Evolutionary conservation across 768 basidiomycete genomes (phyloP).

Genomic region (Pleurotus salmoneostramineus): DNA sequence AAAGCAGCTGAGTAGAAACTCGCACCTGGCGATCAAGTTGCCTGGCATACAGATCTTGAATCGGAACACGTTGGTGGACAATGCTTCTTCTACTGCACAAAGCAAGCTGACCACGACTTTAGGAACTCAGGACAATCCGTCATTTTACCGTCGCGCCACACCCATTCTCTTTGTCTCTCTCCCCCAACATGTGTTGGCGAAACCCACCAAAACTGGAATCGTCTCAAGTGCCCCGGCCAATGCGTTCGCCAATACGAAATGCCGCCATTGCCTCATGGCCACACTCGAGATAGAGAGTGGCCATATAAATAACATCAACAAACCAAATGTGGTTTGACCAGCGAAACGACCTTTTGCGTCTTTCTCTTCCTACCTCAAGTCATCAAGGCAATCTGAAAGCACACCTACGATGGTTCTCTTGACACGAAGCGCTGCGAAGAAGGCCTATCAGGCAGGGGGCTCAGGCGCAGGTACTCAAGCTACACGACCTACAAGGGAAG

Average conservation of each 20-base stretch:
- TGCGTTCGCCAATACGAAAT: background rate
- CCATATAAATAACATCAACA: background rate
- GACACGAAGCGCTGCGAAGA: slow-evolving; percentile 9
- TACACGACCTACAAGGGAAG: background rate
- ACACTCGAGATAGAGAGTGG: background rate
- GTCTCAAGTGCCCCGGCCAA: background rate
- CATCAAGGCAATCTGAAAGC: background rate
- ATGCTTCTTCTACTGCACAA: too few relatives aligned
- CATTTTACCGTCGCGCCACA: background rate
- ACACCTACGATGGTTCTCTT: background rate
- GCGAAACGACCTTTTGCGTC: background rate
- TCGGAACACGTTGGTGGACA: too few relatives aligned
- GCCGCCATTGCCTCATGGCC: background rate
- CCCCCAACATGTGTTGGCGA: background rate
- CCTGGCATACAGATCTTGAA: too few relatives aligned
- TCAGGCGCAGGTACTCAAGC: background rate
- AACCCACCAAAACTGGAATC: background rate
- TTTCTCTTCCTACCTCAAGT: background rate
- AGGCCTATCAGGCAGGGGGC: background rate
- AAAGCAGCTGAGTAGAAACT: too few relatives aligned
- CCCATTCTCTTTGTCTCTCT: background rate
- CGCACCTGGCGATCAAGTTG: too few relatives aligned
- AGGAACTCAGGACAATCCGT: too few relatives aligned
- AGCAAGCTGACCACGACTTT: too few relatives aligned
- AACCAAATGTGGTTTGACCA: background rate